phyloP scores from a whole-genome alignment of 768 basidiomycete genomes.

The Trametes elegans region DNA sequence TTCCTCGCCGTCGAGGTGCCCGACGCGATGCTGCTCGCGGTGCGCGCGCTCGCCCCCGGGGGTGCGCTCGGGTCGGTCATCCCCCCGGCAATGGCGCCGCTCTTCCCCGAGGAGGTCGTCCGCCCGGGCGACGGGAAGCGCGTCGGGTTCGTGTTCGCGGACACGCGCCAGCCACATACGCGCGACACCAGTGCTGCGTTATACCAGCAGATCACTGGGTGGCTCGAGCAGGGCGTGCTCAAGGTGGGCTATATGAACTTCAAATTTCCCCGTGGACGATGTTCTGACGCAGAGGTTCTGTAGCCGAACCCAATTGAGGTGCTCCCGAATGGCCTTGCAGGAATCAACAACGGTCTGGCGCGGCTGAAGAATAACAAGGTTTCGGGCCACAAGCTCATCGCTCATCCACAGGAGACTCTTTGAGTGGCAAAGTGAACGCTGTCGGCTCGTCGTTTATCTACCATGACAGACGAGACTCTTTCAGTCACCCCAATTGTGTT shows the following conservation, averaged over 20 bases:
- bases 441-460: not conserved
- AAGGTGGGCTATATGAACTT: slow-evolving; percentile 16
- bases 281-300: no score
- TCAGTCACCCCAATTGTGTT: not conserved
- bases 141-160: slow-evolving; percentile 13
- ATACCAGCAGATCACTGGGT: slow-evolving; percentile 16
- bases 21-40: no score
- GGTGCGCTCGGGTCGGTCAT: slow-evolving; percentile 18
- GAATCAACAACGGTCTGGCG: slow-evolving; percentile 39
- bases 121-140: slow-evolving; percentile 19
- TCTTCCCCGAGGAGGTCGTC: not conserved
- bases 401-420: slow-evolving; percentile 37
- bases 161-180: slow-evolving; percentile 8
- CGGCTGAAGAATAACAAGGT: slow-evolving; percentile 37
- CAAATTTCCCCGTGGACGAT: not conserved
- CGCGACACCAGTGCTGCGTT: slow-evolving; percentile 13
- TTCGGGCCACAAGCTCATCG: slow-evolving; percentile 44
- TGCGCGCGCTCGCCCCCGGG: slow-evolving; percentile 16
- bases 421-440: slow-evolving; percentile 10
- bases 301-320: slow-evolving; percentile 45
- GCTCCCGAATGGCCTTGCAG: slow-evolving; percentile 41
- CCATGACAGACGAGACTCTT: no score
- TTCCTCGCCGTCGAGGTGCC: slow-evolving; percentile 7
- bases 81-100: not conserved
- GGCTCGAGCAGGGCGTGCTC: slow-evolving; percentile 21